These are phyloP conservation scores for Exophiala mesophila DNA, from an alignment of 2,329 filamentous ascomycete species.

Conservation along the genomic window DNA sequence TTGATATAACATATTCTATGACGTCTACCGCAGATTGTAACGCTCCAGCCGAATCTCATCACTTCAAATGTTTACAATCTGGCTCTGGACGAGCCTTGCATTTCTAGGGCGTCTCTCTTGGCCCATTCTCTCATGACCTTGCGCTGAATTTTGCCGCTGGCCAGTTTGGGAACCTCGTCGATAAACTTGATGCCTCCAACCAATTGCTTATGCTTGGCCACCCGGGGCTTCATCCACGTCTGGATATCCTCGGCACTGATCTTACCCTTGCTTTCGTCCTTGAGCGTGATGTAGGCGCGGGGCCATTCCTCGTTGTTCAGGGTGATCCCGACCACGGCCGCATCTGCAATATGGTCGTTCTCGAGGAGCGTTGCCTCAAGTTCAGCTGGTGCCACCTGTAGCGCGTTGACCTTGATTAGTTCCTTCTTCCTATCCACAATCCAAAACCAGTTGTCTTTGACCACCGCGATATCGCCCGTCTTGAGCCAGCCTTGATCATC, in stretches of 20 bases:
- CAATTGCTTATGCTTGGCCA: slow-evolving; percentile 51
- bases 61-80: slow-evolving; percentile 39
- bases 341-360: slow-evolving; percentile 42
- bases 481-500: slow-evolving; percentile 66
- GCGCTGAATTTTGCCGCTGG: slow-evolving; percentile 55
- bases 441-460: slow-evolving; percentile 71
- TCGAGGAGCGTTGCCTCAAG: slow-evolving; percentile 42
- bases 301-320: slow-evolving; percentile 31
- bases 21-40: too few species aligned
- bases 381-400: slow-evolving; percentile 44
- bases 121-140: slow-evolving; percentile 55
- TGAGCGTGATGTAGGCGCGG: slow-evolving; percentile 44
- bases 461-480: slow-evolving; percentile 77
- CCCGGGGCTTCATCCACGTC: slow-evolving; percentile 41
- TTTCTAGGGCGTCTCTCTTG: slow-evolving; percentile 47
- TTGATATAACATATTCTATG: too few species aligned
- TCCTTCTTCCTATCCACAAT: slow-evolving; percentile 73
- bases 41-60: too few species aligned
- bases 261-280: slow-evolving; percentile 46
- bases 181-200: slow-evolving; percentile 52
- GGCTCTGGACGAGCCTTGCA: slow-evolving; percentile 60
- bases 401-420: slow-evolving; percentile 56
- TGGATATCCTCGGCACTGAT: slow-evolving; percentile 37
- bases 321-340: slow-evolving; percentile 43
- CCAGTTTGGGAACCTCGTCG: slow-evolving; percentile 53